These are phyloP conservation scores for Coelastrella sp. DNA, from an alignment of 139 green algal species.

Conservation along the genomic window DNA sequence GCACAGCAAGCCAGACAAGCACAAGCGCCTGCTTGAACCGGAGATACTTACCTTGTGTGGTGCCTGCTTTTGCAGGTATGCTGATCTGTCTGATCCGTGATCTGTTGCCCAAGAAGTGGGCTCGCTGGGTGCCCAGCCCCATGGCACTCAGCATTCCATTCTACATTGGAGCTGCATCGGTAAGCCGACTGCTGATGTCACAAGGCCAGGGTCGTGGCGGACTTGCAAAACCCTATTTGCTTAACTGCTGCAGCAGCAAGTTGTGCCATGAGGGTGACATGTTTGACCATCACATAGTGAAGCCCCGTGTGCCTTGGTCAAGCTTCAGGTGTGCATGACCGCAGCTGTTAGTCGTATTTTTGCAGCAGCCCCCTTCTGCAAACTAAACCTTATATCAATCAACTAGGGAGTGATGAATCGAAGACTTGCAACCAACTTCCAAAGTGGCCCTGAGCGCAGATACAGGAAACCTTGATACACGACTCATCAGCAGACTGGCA, in stretches of 20 bases:
- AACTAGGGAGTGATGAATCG: too few species aligned
- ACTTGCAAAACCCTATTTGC: too few species aligned
- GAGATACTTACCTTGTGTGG: too few species aligned
- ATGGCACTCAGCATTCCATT: conserved; percentile 69
- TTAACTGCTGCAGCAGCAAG: too few species aligned
- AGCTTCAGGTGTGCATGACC: not conserved
- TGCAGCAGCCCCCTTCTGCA: too few species aligned
- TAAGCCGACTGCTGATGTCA: not conserved
- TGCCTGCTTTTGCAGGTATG: conserved; percentile 23
- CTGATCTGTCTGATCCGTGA: conserved; percentile 52
- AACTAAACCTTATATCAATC: too few species aligned
- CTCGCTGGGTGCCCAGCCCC: conserved; percentile 62
- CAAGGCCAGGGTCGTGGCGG: too few species aligned
- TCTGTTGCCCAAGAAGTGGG: conserved; percentile 49
- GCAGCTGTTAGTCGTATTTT: not conserved
- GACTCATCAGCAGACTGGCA: not conserved
- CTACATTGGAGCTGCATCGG: conserved; percentile 59
- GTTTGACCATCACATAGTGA: not conserved
- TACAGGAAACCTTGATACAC: not conserved
- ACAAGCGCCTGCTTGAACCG: not conserved
- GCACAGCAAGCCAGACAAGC: not conserved
- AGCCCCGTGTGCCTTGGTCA: not conserved
- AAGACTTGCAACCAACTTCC: too few species aligned
- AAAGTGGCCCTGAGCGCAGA: not conserved
- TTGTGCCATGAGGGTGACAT: too few species aligned